phyloP scores from a whole-genome alignment of 2,329 filamentous ascomycete species.

The Plenodomus biglobosus region DNA sequence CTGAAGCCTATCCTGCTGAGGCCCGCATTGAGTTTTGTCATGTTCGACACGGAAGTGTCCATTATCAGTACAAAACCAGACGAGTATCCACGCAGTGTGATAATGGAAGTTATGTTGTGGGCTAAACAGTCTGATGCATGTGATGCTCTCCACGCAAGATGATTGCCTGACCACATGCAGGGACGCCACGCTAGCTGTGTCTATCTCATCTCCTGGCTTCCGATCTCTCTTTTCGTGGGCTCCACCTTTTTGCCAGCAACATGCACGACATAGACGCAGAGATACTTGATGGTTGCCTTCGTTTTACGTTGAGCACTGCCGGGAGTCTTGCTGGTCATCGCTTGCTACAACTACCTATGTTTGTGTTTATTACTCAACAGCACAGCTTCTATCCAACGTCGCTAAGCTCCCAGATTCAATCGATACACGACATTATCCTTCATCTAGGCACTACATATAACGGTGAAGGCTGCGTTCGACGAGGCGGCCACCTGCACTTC shows the following conservation, averaged over 20 bases:
- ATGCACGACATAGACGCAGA: background rate
- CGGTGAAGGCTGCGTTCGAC: background rate
- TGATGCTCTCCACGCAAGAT: background rate
- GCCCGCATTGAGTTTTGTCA: background rate
- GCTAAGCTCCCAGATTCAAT: background rate
- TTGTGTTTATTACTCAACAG: background rate
- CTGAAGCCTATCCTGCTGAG: background rate
- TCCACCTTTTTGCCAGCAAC: background rate
- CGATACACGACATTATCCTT: background rate
- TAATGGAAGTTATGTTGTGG: background rate
- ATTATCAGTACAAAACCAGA: background rate
- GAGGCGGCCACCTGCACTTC: background rate
- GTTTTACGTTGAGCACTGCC: background rate
- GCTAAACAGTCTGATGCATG: background rate
- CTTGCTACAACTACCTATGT: background rate
- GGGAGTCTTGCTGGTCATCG: background rate
- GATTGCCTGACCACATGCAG: background rate
- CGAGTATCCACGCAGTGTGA: background rate
- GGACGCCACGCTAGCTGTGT: background rate
- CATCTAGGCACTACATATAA: background rate
- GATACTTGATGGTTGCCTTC: background rate
- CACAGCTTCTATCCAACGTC: background rate
- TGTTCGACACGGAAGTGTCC: background rate
- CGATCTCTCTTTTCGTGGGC: conserved; percentile 2
- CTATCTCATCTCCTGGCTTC: background rate